These are phyloP conservation scores for Phytophthora pisi DNA, from an alignment of 352 stramenopile genomes.

Conservation along the genomic window DNA sequence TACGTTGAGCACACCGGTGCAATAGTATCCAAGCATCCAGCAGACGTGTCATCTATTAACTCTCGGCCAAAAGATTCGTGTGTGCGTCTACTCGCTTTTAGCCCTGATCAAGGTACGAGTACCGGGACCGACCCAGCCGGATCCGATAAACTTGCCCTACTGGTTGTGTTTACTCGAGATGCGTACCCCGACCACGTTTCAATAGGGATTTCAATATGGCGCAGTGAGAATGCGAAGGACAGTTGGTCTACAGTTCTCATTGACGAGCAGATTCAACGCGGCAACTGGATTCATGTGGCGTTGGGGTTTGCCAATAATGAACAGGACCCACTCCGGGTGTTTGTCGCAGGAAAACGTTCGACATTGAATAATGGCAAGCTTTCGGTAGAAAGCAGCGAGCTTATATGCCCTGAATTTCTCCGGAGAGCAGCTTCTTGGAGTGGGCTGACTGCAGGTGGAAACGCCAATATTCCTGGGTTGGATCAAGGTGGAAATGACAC, in stretches of 20 bases:
- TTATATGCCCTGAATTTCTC: conserved; percentile 13
- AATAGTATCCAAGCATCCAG: neutral
- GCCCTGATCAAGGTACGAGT: neutral
- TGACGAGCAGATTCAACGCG: conserved; percentile 13
- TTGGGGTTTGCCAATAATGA: conserved; percentile 13
- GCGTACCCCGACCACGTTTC: conserved; percentile 13
- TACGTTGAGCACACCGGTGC: conserved; percentile 22
- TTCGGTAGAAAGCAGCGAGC: neutral
- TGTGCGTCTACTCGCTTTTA: conserved; percentile 15
- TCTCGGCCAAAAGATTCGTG: conserved; percentile 3
- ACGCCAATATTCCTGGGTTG: conserved; percentile 1
- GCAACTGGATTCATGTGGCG: conserved; percentile 28
- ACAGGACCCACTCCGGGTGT: conserved; percentile 17
- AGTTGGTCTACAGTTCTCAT: conserved; percentile 20
- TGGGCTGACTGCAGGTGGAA: conserved; percentile 20
- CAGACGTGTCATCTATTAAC: neutral
- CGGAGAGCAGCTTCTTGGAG: conserved; percentile 21
- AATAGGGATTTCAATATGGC: conserved; percentile 20
- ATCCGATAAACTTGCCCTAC: neutral
- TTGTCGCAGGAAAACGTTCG: conserved; percentile 23
- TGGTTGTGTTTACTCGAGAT: conserved; percentile 27
- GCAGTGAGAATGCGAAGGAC: conserved; percentile 1
- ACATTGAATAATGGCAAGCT: conserved; percentile 14
- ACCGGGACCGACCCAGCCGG: conserved; percentile 5
- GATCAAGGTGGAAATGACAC: neutral